A percentile compares a stretch with the other conserved stretches of the same genome.
phyloP scores from a whole-genome alignment of 371 early-diverging fungal species.

The Mortierella sp. region DNA sequence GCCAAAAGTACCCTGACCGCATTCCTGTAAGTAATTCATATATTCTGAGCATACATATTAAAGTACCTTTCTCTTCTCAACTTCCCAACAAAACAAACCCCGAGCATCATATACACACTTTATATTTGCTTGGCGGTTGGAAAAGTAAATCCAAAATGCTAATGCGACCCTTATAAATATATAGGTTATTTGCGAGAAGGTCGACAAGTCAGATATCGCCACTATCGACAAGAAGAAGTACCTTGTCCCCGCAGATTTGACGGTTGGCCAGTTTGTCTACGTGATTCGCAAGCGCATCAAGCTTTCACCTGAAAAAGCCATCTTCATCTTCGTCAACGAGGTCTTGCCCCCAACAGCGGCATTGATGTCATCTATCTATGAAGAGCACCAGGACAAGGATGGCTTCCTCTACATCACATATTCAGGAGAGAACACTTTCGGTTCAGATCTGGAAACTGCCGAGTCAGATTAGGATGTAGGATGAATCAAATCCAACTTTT shows the following conservation, averaged over 20 bases:
- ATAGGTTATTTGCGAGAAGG: slow-evolving; percentile 93
- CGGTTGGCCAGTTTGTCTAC: slow-evolving; percentile 98
- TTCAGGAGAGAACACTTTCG: slow-evolving; percentile 91
- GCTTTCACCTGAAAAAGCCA: slow-evolving; percentile 95
- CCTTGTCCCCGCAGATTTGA: slow-evolving; percentile 96
- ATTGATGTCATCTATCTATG: slow-evolving; percentile 90
- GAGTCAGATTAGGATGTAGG: slow-evolving; percentile 22
- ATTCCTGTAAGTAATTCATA: slow-evolving; percentile 80
- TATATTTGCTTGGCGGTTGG: not conserved
- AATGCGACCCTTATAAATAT: not conserved
- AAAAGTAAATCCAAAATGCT: not conserved
- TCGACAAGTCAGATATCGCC: slow-evolving; percentile 95
- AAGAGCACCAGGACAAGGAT: slow-evolving; percentile 96
- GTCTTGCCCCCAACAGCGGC: slow-evolving; percentile 92
- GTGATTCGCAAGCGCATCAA: slow-evolving; percentile 95
- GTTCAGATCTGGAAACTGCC: slow-evolving; percentile 44
- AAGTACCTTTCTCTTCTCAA: not conserved
- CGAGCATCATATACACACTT: not conserved
- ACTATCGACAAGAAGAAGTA: slow-evolving; percentile 99
- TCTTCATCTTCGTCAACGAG: slow-evolving; percentile 98
- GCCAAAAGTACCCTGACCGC: slow-evolving; percentile 97
- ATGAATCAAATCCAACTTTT: not conserved
- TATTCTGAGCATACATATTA: not conserved
- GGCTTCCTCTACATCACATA: slow-evolving; percentile 95
- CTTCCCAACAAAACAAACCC: not conserved